Conservation (phyloP, 768 basidiomycete genomes). For the Mycena kentingensis region DNA sequence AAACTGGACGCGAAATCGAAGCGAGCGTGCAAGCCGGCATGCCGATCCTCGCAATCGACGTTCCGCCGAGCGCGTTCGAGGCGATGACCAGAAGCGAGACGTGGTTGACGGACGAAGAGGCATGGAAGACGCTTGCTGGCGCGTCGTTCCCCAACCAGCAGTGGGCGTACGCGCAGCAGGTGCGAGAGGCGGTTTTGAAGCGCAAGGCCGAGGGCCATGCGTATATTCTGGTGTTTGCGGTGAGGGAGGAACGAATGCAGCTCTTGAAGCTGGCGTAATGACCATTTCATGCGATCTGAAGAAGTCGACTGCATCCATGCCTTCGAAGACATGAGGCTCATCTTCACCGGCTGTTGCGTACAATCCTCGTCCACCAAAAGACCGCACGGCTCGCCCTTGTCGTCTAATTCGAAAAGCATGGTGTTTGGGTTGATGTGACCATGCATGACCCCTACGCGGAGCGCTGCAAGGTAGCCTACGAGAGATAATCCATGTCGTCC, state of each 20-base stretch:
- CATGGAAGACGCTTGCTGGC: constrained; percentile 63
- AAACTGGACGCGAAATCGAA: constrained; percentile 58
- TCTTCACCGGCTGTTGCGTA: too few relatives aligned
- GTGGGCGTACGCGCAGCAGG: constrained; percentile 62
- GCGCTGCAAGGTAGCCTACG: too few relatives aligned
- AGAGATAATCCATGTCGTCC: too few relatives aligned
- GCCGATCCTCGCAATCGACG: constrained; percentile 74
- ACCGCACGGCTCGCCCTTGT: too few relatives aligned
- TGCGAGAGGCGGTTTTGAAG: constrained; percentile 66
- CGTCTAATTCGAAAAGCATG: too few relatives aligned
- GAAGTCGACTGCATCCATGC: too few relatives aligned
- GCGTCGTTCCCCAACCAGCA: constrained; percentile 58
- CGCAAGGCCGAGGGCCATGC: constrained; percentile 63
- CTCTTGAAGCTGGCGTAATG: constrained; percentile 46
- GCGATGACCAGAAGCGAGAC: constrained; percentile 53
- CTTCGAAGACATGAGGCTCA: too few relatives aligned
- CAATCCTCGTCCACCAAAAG: too few relatives aligned
- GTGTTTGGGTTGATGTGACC: too few relatives aligned
- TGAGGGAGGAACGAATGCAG: constrained; percentile 69
- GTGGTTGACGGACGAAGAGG: constrained; percentile 78
- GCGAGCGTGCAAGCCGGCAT: constrained; percentile 59
- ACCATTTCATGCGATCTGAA: not conserved
- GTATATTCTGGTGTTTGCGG: constrained; percentile 65
- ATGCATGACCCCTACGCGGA: too few relatives aligned
- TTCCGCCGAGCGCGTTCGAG: constrained; percentile 62